A percentile compares a stretch with the other conserved stretches of the same genome.
phyloP scores from a whole-genome alignment of 2,329 filamentous ascomycete species.

The Beauveria sp. region DNA sequence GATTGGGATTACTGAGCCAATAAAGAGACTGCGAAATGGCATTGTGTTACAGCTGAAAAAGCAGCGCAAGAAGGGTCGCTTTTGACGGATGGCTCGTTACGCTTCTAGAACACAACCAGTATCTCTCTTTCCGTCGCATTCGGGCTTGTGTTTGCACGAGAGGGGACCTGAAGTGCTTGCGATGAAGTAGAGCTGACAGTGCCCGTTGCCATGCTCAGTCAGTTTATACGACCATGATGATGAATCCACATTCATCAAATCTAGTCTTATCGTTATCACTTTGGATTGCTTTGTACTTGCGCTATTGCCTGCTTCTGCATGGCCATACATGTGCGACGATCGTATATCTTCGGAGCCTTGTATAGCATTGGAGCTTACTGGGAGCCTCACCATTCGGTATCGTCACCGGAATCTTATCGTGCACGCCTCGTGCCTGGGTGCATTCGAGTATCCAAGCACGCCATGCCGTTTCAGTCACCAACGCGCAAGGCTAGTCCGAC shows the following conservation, averaged over 20 bases:
- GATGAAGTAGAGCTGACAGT: too few relatives aligned
- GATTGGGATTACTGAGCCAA: neutral
- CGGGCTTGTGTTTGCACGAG: too few relatives aligned
- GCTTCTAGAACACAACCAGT: neutral
- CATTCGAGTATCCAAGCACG: neutral
- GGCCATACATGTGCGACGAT: too few relatives aligned
- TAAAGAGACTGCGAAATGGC: neutral
- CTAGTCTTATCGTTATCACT: neutral
- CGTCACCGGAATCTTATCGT: neutral
- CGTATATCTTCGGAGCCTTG: neutral
- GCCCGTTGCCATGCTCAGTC: too few relatives aligned
- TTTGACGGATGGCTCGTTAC: neutral
- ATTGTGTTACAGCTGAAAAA: neutral
- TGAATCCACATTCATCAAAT: too few relatives aligned
- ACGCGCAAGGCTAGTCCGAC: neutral
- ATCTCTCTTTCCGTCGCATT: neutral
- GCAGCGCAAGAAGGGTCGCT: neutral
- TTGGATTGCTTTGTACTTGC: too few relatives aligned
- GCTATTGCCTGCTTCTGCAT: neutral
- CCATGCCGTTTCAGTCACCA: neutral
- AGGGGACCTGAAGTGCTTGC: too few relatives aligned
- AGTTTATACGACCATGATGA: too few relatives aligned
- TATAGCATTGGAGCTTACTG: neutral
- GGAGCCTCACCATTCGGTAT: neutral
- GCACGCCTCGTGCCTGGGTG: neutral